Conservation (phyloP, 2,329 filamentous ascomycete species). For the Penicillium sp. region DNA sequence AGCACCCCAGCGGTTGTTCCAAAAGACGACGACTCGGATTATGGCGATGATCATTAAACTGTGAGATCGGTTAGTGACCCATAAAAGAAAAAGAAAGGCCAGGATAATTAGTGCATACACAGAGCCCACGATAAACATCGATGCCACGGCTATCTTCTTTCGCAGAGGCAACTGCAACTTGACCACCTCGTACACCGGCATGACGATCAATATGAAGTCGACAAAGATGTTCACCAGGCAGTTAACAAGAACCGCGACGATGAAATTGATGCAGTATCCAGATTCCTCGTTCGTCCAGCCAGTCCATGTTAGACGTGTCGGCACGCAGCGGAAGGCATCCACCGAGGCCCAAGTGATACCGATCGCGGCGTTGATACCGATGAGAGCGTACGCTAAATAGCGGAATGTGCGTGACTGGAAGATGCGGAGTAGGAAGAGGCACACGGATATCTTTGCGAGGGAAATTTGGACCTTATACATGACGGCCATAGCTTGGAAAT, state of each 20-base stretch:
- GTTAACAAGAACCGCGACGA: constrained; percentile 17
- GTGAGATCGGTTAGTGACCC: not conserved
- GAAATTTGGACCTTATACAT: constrained; percentile 22
- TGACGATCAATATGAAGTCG: constrained; percentile 14
- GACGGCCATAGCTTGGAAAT: constrained; percentile 16
- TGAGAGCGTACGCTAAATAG: constrained; percentile 17
- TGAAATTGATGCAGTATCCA: constrained; percentile 21
- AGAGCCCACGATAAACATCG: constrained; percentile 19
- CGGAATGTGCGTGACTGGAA: constrained; percentile 19
- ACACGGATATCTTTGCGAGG: constrained; percentile 17
- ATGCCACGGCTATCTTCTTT: constrained; percentile 17
- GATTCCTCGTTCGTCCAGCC: constrained; percentile 17
- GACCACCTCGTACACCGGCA: constrained; percentile 21
- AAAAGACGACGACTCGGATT: constrained; percentile 28
- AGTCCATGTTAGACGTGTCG: constrained; percentile 16
- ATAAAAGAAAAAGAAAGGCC: not conserved
- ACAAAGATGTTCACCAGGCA: constrained; percentile 23
- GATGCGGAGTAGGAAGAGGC: constrained; percentile 23
- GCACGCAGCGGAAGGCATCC: constrained; percentile 18
- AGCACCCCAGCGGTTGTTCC: constrained; percentile 20
- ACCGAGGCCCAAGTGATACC: constrained; percentile 19
- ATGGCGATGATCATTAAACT: constrained; percentile 26
- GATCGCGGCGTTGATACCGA: constrained; percentile 16
- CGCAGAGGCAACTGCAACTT: constrained; percentile 18
- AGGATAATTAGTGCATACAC: constrained; percentile 1